A percentile compares a stretch with the other conserved stretches of the same genome.
These are phyloP conservation scores for Areca catechu DNA, from an alignment of 176 grass and related monocot species.

Conservation along the genomic window DNA sequence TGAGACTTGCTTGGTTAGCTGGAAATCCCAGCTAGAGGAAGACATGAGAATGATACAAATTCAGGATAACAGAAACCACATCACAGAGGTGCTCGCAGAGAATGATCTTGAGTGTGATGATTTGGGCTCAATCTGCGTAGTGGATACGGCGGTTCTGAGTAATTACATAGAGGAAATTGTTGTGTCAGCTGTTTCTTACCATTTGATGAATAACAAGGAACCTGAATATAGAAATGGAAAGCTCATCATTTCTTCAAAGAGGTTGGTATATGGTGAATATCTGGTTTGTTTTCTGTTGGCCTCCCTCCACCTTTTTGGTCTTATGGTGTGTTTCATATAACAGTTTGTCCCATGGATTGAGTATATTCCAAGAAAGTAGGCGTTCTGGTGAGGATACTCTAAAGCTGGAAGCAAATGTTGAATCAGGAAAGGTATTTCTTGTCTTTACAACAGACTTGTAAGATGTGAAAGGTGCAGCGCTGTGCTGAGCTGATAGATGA, in stretches of 20 bases:
- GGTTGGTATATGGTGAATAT: slow-evolving; percentile 25
- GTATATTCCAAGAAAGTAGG: slow-evolving; percentile 76
- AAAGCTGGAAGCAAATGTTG: slow-evolving; percentile 64
- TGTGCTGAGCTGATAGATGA: slow-evolving; percentile 22
- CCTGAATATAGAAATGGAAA: slow-evolving; percentile 92
- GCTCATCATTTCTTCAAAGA: slow-evolving; percentile 80
- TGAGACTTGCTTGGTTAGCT: slow-evolving; percentile 51
- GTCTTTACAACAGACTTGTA: no score
- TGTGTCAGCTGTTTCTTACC: slow-evolving; percentile 75
- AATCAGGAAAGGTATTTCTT: slow-evolving; percentile 38
- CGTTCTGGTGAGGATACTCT: slow-evolving; percentile 68
- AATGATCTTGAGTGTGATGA: slow-evolving; percentile 95
- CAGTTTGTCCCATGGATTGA: slow-evolving; percentile 84
- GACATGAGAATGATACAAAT: slow-evolving; percentile 66
- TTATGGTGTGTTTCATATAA: slow-evolving; percentile 5
- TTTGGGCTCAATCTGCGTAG: slow-evolving; percentile 74
- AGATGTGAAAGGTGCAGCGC: no score
- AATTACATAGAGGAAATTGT: slow-evolving; percentile 96
- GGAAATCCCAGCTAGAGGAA: slow-evolving; percentile 73
- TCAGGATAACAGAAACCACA: slow-evolving; percentile 89
- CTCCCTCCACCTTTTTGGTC: neutral
- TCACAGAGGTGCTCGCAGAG: slow-evolving; percentile 71
- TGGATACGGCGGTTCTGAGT: slow-evolving; percentile 70
- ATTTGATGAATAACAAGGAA: slow-evolving; percentile 75
- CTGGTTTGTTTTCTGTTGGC: neutral